Percentiles rank a stretch among this genome's conserved stretches.
Conservation (phyloP, 1,284 basidiomycete genomes). For the Apiotrichum gracile region DNA sequence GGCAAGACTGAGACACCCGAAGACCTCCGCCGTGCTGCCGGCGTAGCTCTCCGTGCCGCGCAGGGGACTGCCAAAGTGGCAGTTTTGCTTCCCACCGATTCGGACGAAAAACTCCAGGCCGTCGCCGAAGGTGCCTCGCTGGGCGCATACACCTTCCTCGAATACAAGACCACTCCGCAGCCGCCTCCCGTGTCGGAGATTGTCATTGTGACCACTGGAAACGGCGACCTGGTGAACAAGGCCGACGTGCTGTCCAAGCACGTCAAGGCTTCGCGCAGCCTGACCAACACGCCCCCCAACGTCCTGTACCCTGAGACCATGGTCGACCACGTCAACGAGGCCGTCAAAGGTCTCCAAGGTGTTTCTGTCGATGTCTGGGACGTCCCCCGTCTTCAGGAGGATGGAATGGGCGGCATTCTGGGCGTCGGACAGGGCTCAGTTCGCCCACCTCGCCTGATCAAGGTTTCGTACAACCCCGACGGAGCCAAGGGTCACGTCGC, state of each 20-base stretch:
- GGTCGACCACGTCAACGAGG: constrained; percentile 8
- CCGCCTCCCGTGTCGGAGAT: not conserved
- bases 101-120: not conserved
- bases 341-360: constrained; percentile 1
- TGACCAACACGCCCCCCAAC: constrained; percentile 11
- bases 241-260: constrained; percentile 12
- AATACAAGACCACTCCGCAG: not conserved
- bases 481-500: constrained; percentile 6
- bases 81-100: not conserved
- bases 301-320: constrained; percentile 13
- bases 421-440: constrained; percentile 14
- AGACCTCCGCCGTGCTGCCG: too few relatives aligned
- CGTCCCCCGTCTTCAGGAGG: constrained; percentile 6
- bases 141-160: constrained; percentile 1
- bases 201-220: not conserved
- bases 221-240: not conserved
- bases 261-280: constrained; percentile 14
- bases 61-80: too few relatives aligned
- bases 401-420: constrained; percentile 8
- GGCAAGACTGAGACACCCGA: too few relatives aligned
- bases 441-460: constrained; percentile 12
- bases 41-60: too few relatives aligned
- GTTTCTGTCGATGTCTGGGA: constrained; percentile 16
- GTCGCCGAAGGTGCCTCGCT: not conserved
- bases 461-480: constrained; percentile 11